These are phyloP conservation scores for Gossypium davidsonii DNA, from an alignment of 441 rosid genomes.

Conservation along the genomic window DNA sequence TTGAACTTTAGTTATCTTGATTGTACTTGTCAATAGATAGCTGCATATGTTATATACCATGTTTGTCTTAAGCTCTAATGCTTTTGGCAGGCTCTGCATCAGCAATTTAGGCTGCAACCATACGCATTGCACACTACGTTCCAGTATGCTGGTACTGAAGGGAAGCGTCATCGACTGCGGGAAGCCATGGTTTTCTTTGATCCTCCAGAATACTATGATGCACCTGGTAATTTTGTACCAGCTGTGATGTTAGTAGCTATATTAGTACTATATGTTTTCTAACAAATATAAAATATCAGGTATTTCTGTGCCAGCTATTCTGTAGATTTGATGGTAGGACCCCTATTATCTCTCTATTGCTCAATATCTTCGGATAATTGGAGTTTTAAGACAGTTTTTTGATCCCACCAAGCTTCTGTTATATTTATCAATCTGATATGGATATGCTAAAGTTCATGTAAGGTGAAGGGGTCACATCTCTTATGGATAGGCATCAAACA, in stretches of 20 bases:
- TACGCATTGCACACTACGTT: conserved; percentile 98
- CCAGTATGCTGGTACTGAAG: conserved; percentile 96
- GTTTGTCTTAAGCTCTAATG: conserved; percentile 17
- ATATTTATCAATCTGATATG: not conserved
- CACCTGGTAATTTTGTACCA: conserved; percentile 49
- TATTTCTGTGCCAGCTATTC: not conserved
- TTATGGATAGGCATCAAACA: not conserved
- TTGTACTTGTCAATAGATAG: not conserved
- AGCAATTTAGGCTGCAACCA: conserved; percentile 85
- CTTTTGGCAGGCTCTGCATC: conserved; percentile 68
- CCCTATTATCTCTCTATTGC: not conserved
- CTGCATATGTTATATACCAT: conserved; percentile 6
- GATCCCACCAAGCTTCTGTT: not conserved
- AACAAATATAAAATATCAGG: not conserved
- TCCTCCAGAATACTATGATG: conserved; percentile 82
- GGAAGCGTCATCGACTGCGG: conserved; percentile 92
- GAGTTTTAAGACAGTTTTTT: not conserved
- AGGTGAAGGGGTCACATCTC: not conserved
- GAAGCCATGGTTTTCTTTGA: conserved; percentile 90
- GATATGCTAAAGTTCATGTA: conserved; percentile 1
- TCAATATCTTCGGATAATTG: not conserved
- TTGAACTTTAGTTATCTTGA: conserved; percentile 13
- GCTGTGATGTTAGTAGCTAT: not conserved
- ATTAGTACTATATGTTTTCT: not conserved
- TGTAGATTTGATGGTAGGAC: not conserved